Conservation (phyloP, 2,329 filamentous ascomycete species). For the Colletotrichum tropicale region DNA sequence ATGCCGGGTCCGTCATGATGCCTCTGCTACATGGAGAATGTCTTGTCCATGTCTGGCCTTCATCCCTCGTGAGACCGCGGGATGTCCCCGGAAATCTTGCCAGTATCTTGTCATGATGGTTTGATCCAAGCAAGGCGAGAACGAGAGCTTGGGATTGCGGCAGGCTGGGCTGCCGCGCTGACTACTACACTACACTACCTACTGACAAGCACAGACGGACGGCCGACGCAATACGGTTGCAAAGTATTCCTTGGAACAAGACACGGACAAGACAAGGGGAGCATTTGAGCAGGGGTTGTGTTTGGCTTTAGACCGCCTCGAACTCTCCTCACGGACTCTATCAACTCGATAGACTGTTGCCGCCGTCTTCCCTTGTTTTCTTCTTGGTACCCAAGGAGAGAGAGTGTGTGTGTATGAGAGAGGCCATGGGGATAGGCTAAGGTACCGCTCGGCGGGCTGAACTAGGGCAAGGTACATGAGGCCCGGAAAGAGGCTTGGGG, state of each 20-base stretch:
- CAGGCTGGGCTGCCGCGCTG: not conserved
- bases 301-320: conserved; percentile 18
- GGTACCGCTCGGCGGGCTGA: not conserved
- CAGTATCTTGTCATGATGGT: not conserved
- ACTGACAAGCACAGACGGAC: not conserved
- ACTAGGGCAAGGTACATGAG: not conserved
- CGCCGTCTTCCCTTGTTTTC: not conserved
- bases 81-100: not conserved
- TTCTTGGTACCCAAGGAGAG: not conserved
- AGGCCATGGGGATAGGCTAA: not conserved
- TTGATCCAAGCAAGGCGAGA: not conserved
- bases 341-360: conserved; percentile 1
- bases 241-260: conserved; percentile 8
- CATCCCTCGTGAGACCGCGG: not conserved
- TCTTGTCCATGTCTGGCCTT: not conserved
- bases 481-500: not conserved
- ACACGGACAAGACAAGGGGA: not conserved
- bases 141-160: not conserved
- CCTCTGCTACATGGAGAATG: not conserved
- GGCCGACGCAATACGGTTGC: not conserved
- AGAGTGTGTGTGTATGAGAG: not conserved
- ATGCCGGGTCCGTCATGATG: not conserved
- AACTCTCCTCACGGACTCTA: conserved; percentile 14
- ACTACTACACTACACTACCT: not conserved
- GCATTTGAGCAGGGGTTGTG: conserved; percentile 11